These are phyloP conservation scores for Trichophyton simii DNA, from an alignment of 2,329 filamentous ascomycete species.

Conservation along the genomic window DNA sequence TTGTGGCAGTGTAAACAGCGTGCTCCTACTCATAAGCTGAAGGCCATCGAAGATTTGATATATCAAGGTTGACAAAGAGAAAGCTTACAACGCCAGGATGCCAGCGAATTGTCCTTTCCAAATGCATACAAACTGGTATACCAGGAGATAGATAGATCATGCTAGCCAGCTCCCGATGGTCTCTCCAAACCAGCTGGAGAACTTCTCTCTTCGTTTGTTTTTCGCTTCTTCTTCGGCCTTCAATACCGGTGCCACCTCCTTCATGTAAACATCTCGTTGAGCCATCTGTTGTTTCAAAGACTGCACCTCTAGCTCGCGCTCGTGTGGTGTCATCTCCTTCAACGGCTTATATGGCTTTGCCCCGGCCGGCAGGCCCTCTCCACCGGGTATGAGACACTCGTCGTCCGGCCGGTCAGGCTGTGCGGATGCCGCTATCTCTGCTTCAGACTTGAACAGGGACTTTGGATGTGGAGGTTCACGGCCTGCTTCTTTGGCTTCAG, in stretches of 20 bases:
- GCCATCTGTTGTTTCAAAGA: conserved; percentile 27
- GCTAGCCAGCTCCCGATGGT: conserved; percentile 32
- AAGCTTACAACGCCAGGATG: neutral
- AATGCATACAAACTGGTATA: no score
- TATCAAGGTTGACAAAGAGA: no score
- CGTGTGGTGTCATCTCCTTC: conserved; percentile 33
- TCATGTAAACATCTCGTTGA: conserved; percentile 25
- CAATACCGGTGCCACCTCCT: conserved; percentile 27
- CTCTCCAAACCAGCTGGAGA: conserved; percentile 32
- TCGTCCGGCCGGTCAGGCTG: conserved; percentile 9
- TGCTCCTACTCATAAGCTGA: no score
- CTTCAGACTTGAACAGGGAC: conserved; percentile 33
- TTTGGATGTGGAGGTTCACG: conserved; percentile 31
- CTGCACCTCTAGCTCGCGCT: conserved; percentile 34
- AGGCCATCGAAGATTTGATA: no score
- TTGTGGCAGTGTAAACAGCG: no score
- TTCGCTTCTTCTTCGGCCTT: conserved; percentile 27
- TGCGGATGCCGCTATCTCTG: conserved; percentile 9
- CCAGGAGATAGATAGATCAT: conserved; percentile 11
- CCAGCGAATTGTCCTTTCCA: neutral
- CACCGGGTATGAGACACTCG: conserved; percentile 26
- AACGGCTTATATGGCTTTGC: conserved; percentile 28
- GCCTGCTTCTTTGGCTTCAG: conserved; percentile 40
- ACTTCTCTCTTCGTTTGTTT: conserved; percentile 27
- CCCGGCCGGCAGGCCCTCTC: conserved; percentile 24